These are phyloP conservation scores for Zhuliangozyma blackwelliae DNA, from an alignment of 1,139 yeast species.

Conservation along the genomic window DNA sequence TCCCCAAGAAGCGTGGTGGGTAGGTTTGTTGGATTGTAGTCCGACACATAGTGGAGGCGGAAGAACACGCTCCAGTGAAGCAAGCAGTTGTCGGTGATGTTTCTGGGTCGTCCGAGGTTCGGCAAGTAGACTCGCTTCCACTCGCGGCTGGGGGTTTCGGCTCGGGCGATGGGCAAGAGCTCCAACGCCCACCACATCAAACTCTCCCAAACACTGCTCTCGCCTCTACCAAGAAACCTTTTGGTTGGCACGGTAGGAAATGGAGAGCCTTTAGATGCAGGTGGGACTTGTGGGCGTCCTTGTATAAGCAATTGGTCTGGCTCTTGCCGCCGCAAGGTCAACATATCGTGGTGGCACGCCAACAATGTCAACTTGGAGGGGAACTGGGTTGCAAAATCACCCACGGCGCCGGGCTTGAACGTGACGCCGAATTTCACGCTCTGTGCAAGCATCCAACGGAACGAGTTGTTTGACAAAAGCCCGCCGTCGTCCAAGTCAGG, in stretches of 20 bases:
- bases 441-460: constrained; percentile 57
- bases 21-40: constrained; percentile 45
- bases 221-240: constrained; percentile 33
- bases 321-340: constrained; percentile 15
- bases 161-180: constrained; percentile 50
- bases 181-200: constrained; percentile 62
- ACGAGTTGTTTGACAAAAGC: constrained; percentile 34
- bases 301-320: constrained; percentile 1
- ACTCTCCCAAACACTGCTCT: constrained; percentile 14
- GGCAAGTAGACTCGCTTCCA: constrained; percentile 50
- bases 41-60: constrained; percentile 42
- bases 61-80: constrained; percentile 64
- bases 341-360: constrained; percentile 46
- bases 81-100: constrained; percentile 41
- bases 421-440: constrained; percentile 46
- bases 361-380: constrained; percentile 36
- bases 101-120: constrained; percentile 49
- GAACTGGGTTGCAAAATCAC: constrained; percentile 32
- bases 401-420: constrained; percentile 37
- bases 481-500: constrained; percentile 26
- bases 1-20: constrained; percentile 26
- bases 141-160: constrained; percentile 40
- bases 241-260: constrained; percentile 11
- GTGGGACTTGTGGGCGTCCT: neutral
- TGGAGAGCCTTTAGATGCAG: neutral